Evolutionary conservation across 441 rosid species (phyloP), one percentile per base, ranked within the genome.

Genomic region (Daphne laureola): DNA sequence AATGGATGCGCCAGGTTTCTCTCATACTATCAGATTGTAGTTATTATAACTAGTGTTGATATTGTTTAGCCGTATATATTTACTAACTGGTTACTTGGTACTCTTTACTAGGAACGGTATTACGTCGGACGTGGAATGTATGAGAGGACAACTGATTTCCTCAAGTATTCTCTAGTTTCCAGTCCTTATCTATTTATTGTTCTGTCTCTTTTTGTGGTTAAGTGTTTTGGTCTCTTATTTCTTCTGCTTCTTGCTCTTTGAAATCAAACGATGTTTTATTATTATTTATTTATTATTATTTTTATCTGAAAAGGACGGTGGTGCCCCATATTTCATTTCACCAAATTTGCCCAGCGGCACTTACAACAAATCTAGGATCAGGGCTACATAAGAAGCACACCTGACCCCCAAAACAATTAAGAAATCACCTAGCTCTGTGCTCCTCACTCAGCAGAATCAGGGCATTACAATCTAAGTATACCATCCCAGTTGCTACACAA

Each of bases 91-190:
- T 58, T 57, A 31, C 7, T 21, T 43, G 43, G 52, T 56, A 36
- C 61, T 40, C 27, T 66, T 50, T 70, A 64, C 66, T 70, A 93
- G 99, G 99, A 94, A 64, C 84, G 88, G 12, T 71, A 90, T 65
- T 94, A 83, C 64, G 99, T 94, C 51, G 99, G 99, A 27, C 93
- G 93, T 63, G 99, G 90, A 77, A 90, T 94, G 97, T 90, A 94
- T 60, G 99, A 94, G 73, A 79, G 80, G 74, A 86, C 83, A 58
- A 75, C 78, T 14, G 99, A 94, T 68, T 94, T 79, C 67, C 67
- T 86, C 60, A 87, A 77, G 99, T 93, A 93, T 61, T 54, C 18
- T 75, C 69, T 63, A 21, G 47, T 50, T 52, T 63, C 59, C 27
- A 41, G 11, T 61, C 36, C 31, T 35, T 13, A 53, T 55, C 12